Conservation (phyloP, 257 asterid genomes). For the Rhazya stricta region DNA sequence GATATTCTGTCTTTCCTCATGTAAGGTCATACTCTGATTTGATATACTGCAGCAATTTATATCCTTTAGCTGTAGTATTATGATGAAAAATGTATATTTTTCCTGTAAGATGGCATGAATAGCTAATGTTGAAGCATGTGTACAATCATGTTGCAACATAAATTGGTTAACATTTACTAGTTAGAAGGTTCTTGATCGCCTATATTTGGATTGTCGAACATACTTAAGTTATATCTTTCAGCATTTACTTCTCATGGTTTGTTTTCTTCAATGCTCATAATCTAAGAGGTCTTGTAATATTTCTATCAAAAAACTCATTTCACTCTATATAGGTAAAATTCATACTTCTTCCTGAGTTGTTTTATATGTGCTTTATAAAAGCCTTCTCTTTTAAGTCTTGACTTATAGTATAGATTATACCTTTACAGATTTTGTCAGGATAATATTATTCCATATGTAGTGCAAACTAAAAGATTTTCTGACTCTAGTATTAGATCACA, state of each 20-base stretch:
- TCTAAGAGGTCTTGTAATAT: background rate
- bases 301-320: background rate
- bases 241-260: background rate
- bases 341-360: background rate
- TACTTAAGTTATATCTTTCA: background rate
- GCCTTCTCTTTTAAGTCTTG: background rate
- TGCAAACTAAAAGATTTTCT: background rate
- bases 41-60: background rate
- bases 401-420: background rate
- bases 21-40: constrained; percentile 53
- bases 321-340: background rate
- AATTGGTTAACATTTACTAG: background rate
- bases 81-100: background rate
- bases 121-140: background rate
- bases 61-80: background rate
- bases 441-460: background rate
- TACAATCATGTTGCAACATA: background rate
- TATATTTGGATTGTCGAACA: background rate
- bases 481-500: background rate
- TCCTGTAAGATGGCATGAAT: background rate
- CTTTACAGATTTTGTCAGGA: background rate
- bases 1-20: constrained; percentile 69
- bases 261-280: background rate
- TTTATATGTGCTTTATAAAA: background rate
- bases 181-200: background rate